Evolutionary conservation across 2,329 filamentous ascomycete genomes (phyloP).

Genomic region (Penicillium concentricum): DNA sequence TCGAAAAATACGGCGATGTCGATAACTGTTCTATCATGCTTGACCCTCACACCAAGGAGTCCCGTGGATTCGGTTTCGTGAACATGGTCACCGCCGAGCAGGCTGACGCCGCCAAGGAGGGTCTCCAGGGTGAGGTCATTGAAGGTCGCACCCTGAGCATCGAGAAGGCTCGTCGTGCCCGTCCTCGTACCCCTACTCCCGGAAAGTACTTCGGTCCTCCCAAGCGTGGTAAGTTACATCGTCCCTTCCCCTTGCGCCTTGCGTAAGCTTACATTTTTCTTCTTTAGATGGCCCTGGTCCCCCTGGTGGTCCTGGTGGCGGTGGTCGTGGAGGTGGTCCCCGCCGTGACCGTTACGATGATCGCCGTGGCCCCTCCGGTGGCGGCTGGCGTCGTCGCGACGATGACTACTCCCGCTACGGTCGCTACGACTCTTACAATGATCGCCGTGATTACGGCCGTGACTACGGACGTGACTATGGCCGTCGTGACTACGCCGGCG

Average conservation of each 20-base stretch:
- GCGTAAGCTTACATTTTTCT: conserved; percentile 4
- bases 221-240: conserved; percentile 75
- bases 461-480: conserved; percentile 64
- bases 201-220: conserved; percentile 99
- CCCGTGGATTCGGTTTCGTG: conserved; percentile 97
- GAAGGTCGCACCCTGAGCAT: conserved; percentile 96
- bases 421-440: conserved; percentile 50
- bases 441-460: conserved; percentile 61
- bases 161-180: conserved; percentile 94
- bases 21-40: conserved; percentile 99
- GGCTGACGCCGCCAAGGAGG: conserved; percentile 95
- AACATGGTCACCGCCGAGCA: conserved; percentile 97
- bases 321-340: conserved; percentile 43
- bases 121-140: conserved; percentile 89
- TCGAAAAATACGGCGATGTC: conserved; percentile 98
- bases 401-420: conserved; percentile 46
- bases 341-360: conserved; percentile 53
- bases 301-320: conserved; percentile 37
- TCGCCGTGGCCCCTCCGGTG: conserved; percentile 52
- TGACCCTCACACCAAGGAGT: conserved; percentile 97
- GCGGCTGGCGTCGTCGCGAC: conserved; percentile 49
- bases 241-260: background rate
- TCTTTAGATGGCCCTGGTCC: conserved; percentile 40
- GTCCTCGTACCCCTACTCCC: conserved; percentile 91
- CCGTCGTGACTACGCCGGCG: conserved; percentile 53